phyloP scores from a whole-genome alignment of 2,329 filamentous ascomycete genomes.

The Diaporthe amygdali region DNA sequence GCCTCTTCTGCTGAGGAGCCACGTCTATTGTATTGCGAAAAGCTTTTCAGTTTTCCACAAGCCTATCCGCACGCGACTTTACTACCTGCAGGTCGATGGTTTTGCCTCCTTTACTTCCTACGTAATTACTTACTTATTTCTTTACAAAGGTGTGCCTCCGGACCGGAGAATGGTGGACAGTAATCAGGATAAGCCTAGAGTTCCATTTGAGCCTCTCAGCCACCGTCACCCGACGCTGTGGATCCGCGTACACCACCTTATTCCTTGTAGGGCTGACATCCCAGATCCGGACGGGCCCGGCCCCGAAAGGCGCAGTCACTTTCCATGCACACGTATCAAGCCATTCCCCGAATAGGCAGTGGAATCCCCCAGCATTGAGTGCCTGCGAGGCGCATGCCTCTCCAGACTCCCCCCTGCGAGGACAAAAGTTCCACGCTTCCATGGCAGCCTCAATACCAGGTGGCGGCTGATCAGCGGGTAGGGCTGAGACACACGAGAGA shows the following conservation, averaged over 20 bases:
- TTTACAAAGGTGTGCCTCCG: too few relatives aligned
- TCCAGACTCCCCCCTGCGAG: background rate
- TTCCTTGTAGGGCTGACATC: background rate
- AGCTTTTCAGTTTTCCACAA: background rate
- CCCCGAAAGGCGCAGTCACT: background rate
- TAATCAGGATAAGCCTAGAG: background rate
- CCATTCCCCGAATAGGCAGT: background rate
- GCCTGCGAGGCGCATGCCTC: background rate
- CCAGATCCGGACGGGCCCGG: background rate
- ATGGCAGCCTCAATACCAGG: background rate
- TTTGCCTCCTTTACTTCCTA: background rate
- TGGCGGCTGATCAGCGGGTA: background rate
- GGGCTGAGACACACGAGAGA: constrained; percentile 3
- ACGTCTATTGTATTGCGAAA: background rate
- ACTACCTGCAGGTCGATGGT: background rate
- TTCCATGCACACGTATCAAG: background rate
- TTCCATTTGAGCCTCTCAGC: constrained; percentile 5
- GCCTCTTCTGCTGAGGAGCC: background rate
- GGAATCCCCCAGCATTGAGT: background rate
- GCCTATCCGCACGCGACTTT: background rate
- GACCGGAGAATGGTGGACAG: background rate
- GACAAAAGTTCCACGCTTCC: constrained; percentile 7
- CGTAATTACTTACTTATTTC: background rate
- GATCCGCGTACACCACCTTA: background rate
- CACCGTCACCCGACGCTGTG: constrained; percentile 1